Evolutionary conservation across 2,329 filamentous ascomycete genomes (phyloP).

Genomic region (Talaromyces marneffei): DNA sequence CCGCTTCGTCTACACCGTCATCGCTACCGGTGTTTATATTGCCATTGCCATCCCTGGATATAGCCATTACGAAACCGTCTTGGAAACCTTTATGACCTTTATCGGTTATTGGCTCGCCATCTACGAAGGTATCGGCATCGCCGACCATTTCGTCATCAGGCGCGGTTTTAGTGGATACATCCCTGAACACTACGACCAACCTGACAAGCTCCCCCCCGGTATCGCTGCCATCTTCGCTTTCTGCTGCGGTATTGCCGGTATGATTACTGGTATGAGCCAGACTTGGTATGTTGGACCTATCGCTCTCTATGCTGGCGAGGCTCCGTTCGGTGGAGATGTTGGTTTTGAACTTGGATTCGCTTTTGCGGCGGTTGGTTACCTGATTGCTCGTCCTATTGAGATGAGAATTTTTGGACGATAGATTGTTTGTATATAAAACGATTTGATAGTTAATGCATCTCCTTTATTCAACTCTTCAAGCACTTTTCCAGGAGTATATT

Average conservation of each 20-base stretch:
- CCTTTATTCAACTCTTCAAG: not conserved
- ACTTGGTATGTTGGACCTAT: constrained; percentile 64
- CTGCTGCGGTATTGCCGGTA: constrained; percentile 58
- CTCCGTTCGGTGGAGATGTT: constrained; percentile 49
- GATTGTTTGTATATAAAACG: not conserved
- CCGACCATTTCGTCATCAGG: constrained; percentile 65
- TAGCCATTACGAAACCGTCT: constrained; percentile 53
- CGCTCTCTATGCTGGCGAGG: constrained; percentile 51
- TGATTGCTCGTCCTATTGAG: constrained; percentile 47
- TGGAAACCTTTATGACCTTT: constrained; percentile 66
- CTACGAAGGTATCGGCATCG: constrained; percentile 60
- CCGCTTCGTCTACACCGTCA: constrained; percentile 61
- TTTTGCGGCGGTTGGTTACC: constrained; percentile 52
- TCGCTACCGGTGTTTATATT: constrained; percentile 59
- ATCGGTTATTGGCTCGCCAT: constrained; percentile 70
- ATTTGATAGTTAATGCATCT: not conserved
- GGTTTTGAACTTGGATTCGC: constrained; percentile 62
- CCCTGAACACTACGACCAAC: constrained; percentile 54
- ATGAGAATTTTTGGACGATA: constrained; percentile 40
- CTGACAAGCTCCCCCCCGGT: constrained; percentile 55
- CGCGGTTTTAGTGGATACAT: constrained; percentile 56
- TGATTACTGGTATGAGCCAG: constrained; percentile 65
- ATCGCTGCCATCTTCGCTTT: constrained; percentile 61
- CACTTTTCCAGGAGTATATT: no score
- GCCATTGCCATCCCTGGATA: constrained; percentile 67